phyloP scores from a whole-genome alignment of 2,329 filamentous ascomycete species.

The Apiospora hydei region DNA sequence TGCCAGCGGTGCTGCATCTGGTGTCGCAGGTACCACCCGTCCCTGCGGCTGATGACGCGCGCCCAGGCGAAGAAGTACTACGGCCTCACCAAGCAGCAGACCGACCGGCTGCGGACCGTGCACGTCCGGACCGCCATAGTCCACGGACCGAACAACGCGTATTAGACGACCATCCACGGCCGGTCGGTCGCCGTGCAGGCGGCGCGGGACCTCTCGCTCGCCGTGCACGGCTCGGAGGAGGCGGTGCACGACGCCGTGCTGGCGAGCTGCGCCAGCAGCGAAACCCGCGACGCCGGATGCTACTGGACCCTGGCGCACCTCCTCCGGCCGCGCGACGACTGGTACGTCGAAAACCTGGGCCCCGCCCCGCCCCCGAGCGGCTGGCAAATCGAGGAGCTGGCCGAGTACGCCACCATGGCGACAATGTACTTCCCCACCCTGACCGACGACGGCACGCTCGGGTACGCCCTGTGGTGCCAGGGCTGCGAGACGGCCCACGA shows the following conservation, averaged over 20 bases:
- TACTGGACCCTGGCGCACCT: background rate
- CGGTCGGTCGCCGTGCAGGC: background rate
- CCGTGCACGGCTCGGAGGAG: background rate
- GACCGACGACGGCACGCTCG: background rate
- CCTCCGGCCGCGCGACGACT: background rate
- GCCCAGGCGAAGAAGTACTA: background rate
- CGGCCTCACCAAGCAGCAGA: background rate
- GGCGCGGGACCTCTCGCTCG: background rate
- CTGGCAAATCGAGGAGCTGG: too few species aligned
- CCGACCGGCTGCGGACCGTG: background rate
- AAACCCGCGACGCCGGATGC: background rate
- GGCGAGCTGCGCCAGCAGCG: fast-evolving
- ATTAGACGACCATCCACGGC: background rate
- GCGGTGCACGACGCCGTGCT: background rate
- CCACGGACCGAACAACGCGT: background rate
- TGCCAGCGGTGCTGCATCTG: background rate
- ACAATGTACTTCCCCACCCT: background rate
- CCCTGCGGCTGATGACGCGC: background rate
- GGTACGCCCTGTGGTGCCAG: background rate
- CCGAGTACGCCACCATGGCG: background rate
- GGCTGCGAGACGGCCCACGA: background rate
- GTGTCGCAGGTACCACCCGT: background rate
- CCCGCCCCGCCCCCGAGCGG: too few species aligned
- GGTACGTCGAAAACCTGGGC: too few species aligned
- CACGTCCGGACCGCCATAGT: background rate